These are phyloP conservation scores for Gaeumannomyces sp. DNA, from an alignment of 2,329 filamentous ascomycete species.

Conservation along the genomic window DNA sequence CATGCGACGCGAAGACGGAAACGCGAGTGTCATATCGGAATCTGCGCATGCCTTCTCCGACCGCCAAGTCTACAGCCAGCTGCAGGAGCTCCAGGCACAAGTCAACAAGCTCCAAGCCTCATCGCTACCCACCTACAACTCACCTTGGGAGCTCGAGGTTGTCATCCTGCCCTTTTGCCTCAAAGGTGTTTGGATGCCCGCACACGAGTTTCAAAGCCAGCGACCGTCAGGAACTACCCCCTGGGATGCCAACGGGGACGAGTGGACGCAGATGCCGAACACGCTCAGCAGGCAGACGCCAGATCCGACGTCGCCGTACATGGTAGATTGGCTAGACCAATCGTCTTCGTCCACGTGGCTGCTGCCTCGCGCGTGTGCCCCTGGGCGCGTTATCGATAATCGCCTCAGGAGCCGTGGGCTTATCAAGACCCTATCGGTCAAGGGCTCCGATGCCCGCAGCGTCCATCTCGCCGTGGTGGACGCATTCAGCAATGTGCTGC, in stretches of 20 bases:
- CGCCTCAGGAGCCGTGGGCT: constrained; percentile 71
- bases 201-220: constrained; percentile 37
- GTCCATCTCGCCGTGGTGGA: constrained; percentile 57
- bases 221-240: constrained; percentile 18
- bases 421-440: constrained; percentile 57
- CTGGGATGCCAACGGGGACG: constrained; percentile 30
- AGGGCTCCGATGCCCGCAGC: constrained; percentile 58
- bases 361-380: constrained; percentile 60
- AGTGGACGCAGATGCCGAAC: constrained; percentile 50
- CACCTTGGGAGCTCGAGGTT: constrained; percentile 71
- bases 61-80: constrained; percentile 42
- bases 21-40: constrained; percentile 38
- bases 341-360: constrained; percentile 53
- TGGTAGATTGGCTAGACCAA: constrained; percentile 40
- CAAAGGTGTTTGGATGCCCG: constrained; percentile 48
- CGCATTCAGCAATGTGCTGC: constrained; percentile 54
- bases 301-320: constrained; percentile 42
- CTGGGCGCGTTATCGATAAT: constrained; percentile 57
- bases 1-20: constrained; percentile 32
- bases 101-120: constrained; percentile 50
- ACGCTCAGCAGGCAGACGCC: constrained; percentile 37
- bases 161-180: constrained; percentile 66
- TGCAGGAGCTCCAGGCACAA: constrained; percentile 44
- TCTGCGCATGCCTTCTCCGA: constrained; percentile 35
- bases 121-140: constrained; percentile 51